Base-by-base conservation (phyloP, 768 basidiomycete genomes). In the Leccinum disarticulatum region DNA sequence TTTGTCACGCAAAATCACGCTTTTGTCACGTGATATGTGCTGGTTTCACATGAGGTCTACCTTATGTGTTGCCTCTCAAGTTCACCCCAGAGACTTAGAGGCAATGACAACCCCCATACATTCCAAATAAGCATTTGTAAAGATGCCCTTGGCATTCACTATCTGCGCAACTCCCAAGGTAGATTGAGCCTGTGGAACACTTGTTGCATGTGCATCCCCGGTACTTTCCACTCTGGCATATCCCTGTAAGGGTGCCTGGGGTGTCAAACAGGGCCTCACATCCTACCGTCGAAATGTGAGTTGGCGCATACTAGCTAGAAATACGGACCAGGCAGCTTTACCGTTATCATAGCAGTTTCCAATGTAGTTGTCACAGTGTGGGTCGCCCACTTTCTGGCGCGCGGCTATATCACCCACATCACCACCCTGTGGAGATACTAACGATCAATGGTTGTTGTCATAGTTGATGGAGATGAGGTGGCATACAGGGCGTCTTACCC, bases 71-170 rank as follows among this genome's bases (percentile, higher is more conserved):
- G 41, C 9, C 41, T 43, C 41, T 19, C 41, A 43, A 43, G 9
- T 19, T 4, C 41, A 47, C 13, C 25, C 22, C 22, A 25, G 31
- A n/a, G n/a, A 9, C n/a, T 54, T 19, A 54, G 10, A 53, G 10
- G 27, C 59, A 60, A 14, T 30, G 36, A 25, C 58, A 52, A 6
- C 58, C 58, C 13, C n/a, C n/a, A 33, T 35, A 60, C 1, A 15
- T 43, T 10, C 59, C 57, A 19, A 25, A 1, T 6, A 33, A 30
- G 15, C 38, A 60, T 22, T n/a, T 0, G 15, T 50, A 41, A 1
- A 52, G 3, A 9, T 10, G 2, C 7, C 49, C 49, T 22, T 6
- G 10, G 27, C 59, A 60, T 10, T 41, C 50, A 1, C 25, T 31
- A 11, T 6, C 36, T 6, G 17, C 7, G 27, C 43, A 59, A 7